Conservation (phyloP, 1,139 yeast genomes). For the Pneumocystis canis region DNA sequence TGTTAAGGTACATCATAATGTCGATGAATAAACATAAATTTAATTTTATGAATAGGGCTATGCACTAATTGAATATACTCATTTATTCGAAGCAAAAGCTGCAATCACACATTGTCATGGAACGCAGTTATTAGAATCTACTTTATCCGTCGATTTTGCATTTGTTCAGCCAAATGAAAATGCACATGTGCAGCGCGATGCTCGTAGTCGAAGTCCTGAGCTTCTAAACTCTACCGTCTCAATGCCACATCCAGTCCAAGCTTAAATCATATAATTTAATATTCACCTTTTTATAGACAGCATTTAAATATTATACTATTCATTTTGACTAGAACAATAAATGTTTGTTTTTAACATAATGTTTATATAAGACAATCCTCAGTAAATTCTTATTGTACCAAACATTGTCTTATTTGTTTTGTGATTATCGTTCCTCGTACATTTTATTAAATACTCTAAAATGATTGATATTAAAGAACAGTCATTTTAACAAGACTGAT, state of each 20-base stretch:
- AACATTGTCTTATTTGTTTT: slow-evolving; percentile 22
- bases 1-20: not conserved
- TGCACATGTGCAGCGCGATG: slow-evolving; percentile 6
- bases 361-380: not conserved
- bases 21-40: not conserved
- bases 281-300: not conserved
- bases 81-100: slow-evolving; percentile 24
- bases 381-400: not conserved
- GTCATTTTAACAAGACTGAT: slow-evolving; percentile 63
- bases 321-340: slow-evolving; percentile 2
- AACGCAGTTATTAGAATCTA: slow-evolving; percentile 25
- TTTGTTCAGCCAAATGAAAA: slow-evolving; percentile 22
- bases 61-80: slow-evolving; percentile 29
- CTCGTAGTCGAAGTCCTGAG: slow-evolving; percentile 1
- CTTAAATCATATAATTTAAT: slow-evolving; percentile 1
- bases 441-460: slow-evolving; percentile 51
- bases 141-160: slow-evolving; percentile 28
- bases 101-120: slow-evolving; percentile 26
- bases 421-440: slow-evolving; percentile 35
- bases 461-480: slow-evolving; percentile 62
- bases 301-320: not conserved
- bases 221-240: not conserved
- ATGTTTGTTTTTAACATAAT: not conserved
- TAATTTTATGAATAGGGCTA: slow-evolving; percentile 24
- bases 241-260: slow-evolving; percentile 12